Conservation (phyloP, 139 green algal genomes). For the Pleodorina starrii region DNA sequence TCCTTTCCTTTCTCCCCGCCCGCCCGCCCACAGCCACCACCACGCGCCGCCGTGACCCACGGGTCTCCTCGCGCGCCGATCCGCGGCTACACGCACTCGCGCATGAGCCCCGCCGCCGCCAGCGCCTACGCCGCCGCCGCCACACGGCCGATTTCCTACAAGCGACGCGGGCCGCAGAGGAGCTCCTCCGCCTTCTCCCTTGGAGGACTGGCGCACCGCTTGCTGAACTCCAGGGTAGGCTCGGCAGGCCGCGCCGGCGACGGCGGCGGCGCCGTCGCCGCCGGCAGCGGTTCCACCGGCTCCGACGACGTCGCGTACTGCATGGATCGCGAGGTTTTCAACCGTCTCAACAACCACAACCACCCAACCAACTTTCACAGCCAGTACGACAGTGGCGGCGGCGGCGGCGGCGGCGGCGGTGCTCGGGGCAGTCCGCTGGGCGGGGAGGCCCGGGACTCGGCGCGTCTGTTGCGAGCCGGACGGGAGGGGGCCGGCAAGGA, state of each 20-base stretch:
- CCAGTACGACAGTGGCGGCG: not conserved
- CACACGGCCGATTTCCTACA: not conserved
- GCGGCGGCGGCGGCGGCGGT: not conserved
- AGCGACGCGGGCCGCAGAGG: not conserved
- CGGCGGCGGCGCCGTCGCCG: not conserved
- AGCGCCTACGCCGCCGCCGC: too few relatives aligned
- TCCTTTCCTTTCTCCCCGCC: too few relatives aligned
- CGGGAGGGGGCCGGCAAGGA: too few relatives aligned
- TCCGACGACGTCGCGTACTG: too few relatives aligned
- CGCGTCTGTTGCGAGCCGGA: too few relatives aligned
- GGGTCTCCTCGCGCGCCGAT: too few relatives aligned
- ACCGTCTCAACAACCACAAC: not conserved
- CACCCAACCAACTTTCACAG: not conserved
- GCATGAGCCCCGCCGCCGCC: too few relatives aligned
- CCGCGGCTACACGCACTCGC: too few relatives aligned
- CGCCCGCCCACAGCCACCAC: too few relatives aligned
- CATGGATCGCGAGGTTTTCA: not conserved
- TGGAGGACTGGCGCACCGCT: not conserved
- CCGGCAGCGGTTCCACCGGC: not conserved
- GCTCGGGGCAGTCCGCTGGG: too few relatives aligned
- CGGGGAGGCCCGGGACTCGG: too few relatives aligned
- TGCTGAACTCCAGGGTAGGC: not conserved
- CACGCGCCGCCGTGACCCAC: too few relatives aligned
- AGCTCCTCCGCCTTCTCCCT: conserved; percentile 1
- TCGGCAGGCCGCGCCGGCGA: not conserved